A percentile compares a stretch with the other conserved stretches of the same genome.
Conservation (phyloP, 2,329 filamentous ascomycete species). For the Endocalyx cinctus region DNA sequence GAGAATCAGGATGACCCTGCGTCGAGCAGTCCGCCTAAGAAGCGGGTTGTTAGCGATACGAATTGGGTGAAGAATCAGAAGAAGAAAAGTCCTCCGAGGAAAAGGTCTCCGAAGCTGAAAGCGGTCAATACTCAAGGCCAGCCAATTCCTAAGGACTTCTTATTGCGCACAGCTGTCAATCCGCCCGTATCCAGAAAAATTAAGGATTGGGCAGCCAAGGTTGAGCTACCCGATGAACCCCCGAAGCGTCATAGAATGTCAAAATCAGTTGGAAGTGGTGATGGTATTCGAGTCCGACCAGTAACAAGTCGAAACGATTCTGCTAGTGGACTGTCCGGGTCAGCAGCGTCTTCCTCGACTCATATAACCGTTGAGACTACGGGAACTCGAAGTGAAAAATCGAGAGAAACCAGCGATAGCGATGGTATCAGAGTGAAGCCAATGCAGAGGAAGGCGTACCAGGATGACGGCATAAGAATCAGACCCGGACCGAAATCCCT, state of each 20-base stretch:
- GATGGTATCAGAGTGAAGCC: slow-evolving; percentile 27
- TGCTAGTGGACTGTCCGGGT: slow-evolving; percentile 9
- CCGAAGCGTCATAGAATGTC: slow-evolving; percentile 32
- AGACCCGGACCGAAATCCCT: slow-evolving; percentile 15
- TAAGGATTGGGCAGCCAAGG: slow-evolving; percentile 55
- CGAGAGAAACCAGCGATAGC: slow-evolving; percentile 19
- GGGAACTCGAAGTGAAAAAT: too few relatives aligned
- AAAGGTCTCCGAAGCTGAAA: slow-evolving; percentile 32
- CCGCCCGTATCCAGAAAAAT: slow-evolving; percentile 56
- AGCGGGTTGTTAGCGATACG: slow-evolving; percentile 87
- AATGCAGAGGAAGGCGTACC: slow-evolving; percentile 10
- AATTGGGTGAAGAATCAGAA: slow-evolving; percentile 71
- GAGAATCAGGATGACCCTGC: slow-evolving; percentile 33
- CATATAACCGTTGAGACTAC: slow-evolving; percentile 14
- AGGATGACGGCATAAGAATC: slow-evolving; percentile 26
- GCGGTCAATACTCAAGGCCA: slow-evolving; percentile 29
- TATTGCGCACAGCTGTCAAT: slow-evolving; percentile 48
- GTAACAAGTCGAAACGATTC: slow-evolving; percentile 16
- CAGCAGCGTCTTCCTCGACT: slow-evolving; percentile 4
- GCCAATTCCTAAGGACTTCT: slow-evolving; percentile 56
- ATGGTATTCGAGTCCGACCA: slow-evolving; percentile 36
- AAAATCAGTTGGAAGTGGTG: slow-evolving; percentile 32
- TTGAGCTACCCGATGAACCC: slow-evolving; percentile 43
- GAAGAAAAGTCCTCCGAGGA: slow-evolving; percentile 43
- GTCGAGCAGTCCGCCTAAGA: slow-evolving; percentile 67